phyloP scores from a whole-genome alignment of 129 eudicot species.

The Centrapalus pauciflorus region DNA sequence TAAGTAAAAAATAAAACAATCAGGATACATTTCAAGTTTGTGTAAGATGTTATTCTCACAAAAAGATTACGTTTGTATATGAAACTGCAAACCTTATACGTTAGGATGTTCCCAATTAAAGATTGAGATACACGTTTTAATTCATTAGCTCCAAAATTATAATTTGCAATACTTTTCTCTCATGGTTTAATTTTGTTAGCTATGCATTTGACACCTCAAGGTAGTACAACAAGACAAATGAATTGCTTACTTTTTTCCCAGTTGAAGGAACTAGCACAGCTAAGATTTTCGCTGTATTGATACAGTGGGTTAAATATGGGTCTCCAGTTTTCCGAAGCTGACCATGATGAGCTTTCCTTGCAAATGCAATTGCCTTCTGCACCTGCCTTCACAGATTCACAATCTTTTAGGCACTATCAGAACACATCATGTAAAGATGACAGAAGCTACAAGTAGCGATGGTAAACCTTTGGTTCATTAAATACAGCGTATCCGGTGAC shows the following conservation, averaged over 20 bases:
- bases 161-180: background rate
- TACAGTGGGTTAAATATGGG: slow-evolving; percentile 82
- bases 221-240: background rate
- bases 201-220: background rate
- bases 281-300: slow-evolving; percentile 81
- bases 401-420: slow-evolving; percentile 27
- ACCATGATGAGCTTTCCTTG: slow-evolving; percentile 86
- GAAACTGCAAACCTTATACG: slow-evolving; percentile 1
- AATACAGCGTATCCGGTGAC: slow-evolving; percentile 86
- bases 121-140: background rate
- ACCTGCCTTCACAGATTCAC: slow-evolving; percentile 68
- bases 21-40: background rate
- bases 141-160: background rate
- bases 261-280: slow-evolving; percentile 79
- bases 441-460: slow-evolving; percentile 28
- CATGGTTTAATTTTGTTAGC: background rate
- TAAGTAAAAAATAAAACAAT: background rate
- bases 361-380: slow-evolving; percentile 90
- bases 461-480: slow-evolving; percentile 63
- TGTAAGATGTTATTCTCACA: background rate
- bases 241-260: slow-evolving; percentile 54
- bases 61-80: background rate
- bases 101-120: background rate
- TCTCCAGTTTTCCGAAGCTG: slow-evolving; percentile 84
- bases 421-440: slow-evolving; percentile 3